These are phyloP conservation scores for Cyclotella baltica DNA, from an alignment of 108 stramenopile species.

Conservation along the genomic window DNA sequence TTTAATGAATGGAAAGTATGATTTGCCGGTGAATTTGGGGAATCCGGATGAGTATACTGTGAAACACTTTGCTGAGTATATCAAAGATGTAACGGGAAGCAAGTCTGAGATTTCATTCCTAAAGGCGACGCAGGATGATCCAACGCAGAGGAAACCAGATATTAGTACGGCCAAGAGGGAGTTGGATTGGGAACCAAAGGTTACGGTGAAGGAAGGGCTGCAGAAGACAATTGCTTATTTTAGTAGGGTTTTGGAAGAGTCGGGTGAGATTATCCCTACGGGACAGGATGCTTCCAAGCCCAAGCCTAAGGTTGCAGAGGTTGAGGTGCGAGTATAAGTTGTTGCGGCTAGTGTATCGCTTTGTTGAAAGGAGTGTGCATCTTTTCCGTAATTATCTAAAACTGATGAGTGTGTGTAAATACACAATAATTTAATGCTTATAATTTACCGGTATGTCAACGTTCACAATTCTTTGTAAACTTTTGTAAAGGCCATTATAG, in stretches of 20 bases:
- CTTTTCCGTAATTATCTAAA: too few relatives aligned
- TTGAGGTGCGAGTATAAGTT: constrained; percentile 1
- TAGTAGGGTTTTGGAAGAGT: constrained; percentile 79
- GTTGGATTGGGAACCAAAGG: constrained; percentile 92
- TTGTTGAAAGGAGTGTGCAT: background rate
- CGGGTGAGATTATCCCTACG: constrained; percentile 92
- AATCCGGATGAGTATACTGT: constrained; percentile 99
- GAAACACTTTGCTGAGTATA: constrained; percentile 88
- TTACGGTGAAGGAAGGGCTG: constrained; percentile 88
- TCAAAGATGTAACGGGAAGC: constrained; percentile 78
- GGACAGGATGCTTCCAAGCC: constrained; percentile 68
- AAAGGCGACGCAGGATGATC: constrained; percentile 91
- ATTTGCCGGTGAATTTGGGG: constrained; percentile 95
- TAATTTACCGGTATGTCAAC: too few relatives aligned
- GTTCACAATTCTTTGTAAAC: too few relatives aligned
- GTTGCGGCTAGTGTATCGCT: background rate
- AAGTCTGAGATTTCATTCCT: constrained; percentile 77
- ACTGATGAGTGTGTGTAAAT: too few relatives aligned
- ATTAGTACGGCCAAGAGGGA: constrained; percentile 92
- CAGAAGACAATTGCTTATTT: constrained; percentile 96
- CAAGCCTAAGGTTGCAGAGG: constrained; percentile 42
- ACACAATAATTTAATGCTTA: too few relatives aligned
- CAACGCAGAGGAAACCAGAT: constrained; percentile 94
- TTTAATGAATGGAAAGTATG: constrained; percentile 96
- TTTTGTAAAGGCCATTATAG: too few relatives aligned